Conservation (phyloP, 305 asterid genomes). For the Euphrasia arctica region DNA sequence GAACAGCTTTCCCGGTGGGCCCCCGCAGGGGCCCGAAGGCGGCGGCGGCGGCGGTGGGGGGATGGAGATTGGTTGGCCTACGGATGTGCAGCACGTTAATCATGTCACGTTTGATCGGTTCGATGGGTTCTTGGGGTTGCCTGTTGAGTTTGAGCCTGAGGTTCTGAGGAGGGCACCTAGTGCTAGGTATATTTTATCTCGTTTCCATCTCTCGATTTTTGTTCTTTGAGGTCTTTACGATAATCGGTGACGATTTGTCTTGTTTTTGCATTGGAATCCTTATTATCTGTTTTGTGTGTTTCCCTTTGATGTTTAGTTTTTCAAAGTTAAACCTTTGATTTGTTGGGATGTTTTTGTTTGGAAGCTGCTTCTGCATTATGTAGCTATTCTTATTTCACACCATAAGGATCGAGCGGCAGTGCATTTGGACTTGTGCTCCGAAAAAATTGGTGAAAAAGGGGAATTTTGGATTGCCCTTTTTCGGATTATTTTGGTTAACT, state of each 20-base stretch:
- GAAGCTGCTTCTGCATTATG: slow-evolving; percentile 8
- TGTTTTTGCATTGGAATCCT: slow-evolving; percentile 1
- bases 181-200: slow-evolving; percentile 63
- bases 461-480: slow-evolving; percentile 10
- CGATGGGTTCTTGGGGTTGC: slow-evolving; percentile 96
- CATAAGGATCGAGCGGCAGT: background rate
- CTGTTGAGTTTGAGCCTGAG: slow-evolving; percentile 98
- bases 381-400: slow-evolving; percentile 8
- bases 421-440: background rate
- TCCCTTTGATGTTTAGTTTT: slow-evolving; percentile 11
- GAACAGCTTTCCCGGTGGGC: slow-evolving; percentile 36
- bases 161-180: slow-evolving; percentile 93
- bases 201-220: slow-evolving; percentile 9
- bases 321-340: background rate
- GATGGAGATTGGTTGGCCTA: slow-evolving; percentile 98
- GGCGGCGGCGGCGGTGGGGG: slow-evolving; percentile 34
- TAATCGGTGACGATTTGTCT: slow-evolving; percentile 10
- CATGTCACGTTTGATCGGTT: slow-evolving; percentile 97
- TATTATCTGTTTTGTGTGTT: background rate
- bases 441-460: slow-evolving; percentile 12
- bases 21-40: slow-evolving; percentile 31
- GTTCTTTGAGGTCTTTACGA: background rate
- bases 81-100: slow-evolving; percentile 89
- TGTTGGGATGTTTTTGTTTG: background rate
- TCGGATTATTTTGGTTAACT: slow-evolving; percentile 3